Base-by-base conservation (phyloP, 164 flowering plant genomes). In the Platanus orientalis region DNA sequence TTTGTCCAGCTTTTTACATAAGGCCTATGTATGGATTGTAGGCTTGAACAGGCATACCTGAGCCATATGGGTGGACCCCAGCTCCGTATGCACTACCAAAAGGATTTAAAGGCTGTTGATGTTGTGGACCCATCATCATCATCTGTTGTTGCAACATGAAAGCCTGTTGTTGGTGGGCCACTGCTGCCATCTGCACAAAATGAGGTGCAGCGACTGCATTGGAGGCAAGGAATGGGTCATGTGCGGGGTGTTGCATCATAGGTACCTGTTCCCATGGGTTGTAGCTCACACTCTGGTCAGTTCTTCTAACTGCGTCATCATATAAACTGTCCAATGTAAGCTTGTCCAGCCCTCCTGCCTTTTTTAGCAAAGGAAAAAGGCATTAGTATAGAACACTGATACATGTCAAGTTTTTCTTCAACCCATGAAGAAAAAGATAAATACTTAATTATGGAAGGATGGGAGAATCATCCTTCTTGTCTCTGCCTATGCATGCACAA, bases 301-400 rank as follows among this genome's bases (percentile, higher is more conserved):
- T 80, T 71, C 87, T 75, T 73, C 88, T 78, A 23, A 85, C 64
- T 58, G 93, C 96, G 71, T 89, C 96, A 61, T 89, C 91, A 32
- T 89, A 89, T 49, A 89, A 73, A 72, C 93, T 87, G 70, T 89
- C 93, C 51, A 89, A 63, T 58, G 93, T 89, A 54, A 89, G 88
- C 75, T 29, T 70, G 83, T 89, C 96, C 40, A 89, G 68, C n/a
- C 93, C 93, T 71, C 93, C 96, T n/a, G 71, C 96, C 96, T 89
- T 64, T 53, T 51, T 25, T 26, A 26, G 26, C 9, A 62, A 39
- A n/a, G 34, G 9, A 36, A 21, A 20, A 62, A 28, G 47, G 4
- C 10, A 28, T 54, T 27, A 58, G 63, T 40, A 17, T 7, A 49
- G 19, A 69, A 21, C 6, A 36, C 42, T 14, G 12, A 36, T 7